Conservation (phyloP, 805 yeast species). For the Lachancea cidri region DNA sequence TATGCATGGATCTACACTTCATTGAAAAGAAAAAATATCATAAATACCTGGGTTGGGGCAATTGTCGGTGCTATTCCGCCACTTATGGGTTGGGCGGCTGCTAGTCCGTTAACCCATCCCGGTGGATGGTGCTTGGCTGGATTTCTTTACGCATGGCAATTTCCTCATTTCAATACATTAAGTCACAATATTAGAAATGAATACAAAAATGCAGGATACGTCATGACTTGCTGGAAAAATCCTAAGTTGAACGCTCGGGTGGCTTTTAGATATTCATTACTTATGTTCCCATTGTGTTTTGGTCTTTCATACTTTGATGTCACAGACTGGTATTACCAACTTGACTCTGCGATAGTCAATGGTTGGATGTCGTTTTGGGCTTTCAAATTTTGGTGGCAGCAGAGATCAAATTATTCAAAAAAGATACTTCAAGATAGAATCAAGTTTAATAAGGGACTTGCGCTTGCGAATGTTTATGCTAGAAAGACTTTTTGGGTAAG, state of each 20-base stretch:
- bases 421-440: conserved; percentile 30
- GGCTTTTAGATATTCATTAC: conserved; percentile 80
- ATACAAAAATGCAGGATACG: conserved; percentile 89
- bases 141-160: conserved; percentile 93
- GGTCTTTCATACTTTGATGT: conserved; percentile 74
- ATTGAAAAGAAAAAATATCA: conserved; percentile 73
- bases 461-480: conserved; percentile 63
- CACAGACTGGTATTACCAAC: conserved; percentile 72
- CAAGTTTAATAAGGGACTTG: conserved; percentile 48
- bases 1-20: conserved; percentile 93
- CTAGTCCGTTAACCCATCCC: conserved; percentile 73
- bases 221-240: conserved; percentile 93
- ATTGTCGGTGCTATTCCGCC: conserved; percentile 99
- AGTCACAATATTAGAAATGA: conserved; percentile 85
- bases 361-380: conserved; percentile 83
- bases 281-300: conserved; percentile 90
- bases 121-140: conserved; percentile 95
- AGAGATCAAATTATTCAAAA: conserved; percentile 49
- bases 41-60: conserved; percentile 98
- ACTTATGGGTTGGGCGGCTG: conserved; percentile 98
- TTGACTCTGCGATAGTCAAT: conserved; percentile 80
- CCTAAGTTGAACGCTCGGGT: conserved; percentile 92
- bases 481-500: conserved; percentile 89
- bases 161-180: conserved; percentile 93
- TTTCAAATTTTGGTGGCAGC: conserved; percentile 81